Base-by-base conservation (phyloP, 192 early-diverging fungal genomes). In the Spizellomyces sp. region DNA sequence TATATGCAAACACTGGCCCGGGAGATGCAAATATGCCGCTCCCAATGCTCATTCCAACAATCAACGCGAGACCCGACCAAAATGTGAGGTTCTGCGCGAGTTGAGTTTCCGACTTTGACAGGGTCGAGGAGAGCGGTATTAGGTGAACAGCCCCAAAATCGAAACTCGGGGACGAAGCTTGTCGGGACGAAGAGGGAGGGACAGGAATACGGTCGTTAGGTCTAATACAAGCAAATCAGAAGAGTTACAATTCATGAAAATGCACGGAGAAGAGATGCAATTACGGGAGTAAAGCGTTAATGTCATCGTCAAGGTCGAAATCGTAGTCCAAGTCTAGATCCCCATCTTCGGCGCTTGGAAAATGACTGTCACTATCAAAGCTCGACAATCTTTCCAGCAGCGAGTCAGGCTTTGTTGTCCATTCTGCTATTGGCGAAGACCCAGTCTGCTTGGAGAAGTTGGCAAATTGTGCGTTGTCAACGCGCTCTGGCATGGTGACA, bases 1-100 rank as follows among this genome's bases (percentile, higher is more conserved):
- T 67, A 21, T 77, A 70, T 7, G 58, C 64, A 27, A 78, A 61
- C 14, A 90, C 74, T 4, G 83, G 86, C 0, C 87, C 87, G 12
- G 87, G 87, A 0, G 83, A 85, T 8, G 89, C 87, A 70, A 88
- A 90, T 36, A 90, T 90, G 8, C 89, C 89, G 47, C 80, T 80
- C n/a, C 89, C 89, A 22, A 84, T 84, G 61, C 50, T 60, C 44
- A 79, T 68, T 9, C 79, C 79, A 46, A 83, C 54, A 47, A 83
- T 79, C 2, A 83, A 47, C 9, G 71, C 65, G 21, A 83, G n/a
- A 19, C 75, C 79, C 12, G 71, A 74, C 67, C 61, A 80, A 10
- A 79, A 69, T 17, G 73, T 58, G 15, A 83, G 52, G 55, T 59
- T 62, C 12, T 50, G 52, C 9, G 80, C 65, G 2, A 81, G 57